Evolutionary conservation across 441 rosid genomes (phyloP), one percentile per base, ranked within the genome.

Genomic region (Metrosideros polymorpha): DNA sequence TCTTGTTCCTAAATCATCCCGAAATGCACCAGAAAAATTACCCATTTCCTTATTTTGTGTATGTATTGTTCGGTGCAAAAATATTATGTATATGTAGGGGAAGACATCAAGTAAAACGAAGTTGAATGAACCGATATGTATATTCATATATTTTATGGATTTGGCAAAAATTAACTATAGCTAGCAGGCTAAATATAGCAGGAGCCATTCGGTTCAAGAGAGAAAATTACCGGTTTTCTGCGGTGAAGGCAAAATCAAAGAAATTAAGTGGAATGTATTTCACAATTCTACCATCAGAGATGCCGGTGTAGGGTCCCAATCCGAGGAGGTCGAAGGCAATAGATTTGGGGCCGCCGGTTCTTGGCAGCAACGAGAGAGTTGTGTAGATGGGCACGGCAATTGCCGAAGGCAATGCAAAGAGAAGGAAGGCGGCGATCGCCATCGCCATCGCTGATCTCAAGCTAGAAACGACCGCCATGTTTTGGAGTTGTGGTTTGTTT

Each of bases 1-100:
- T 84, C 30, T 84, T 52, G 32, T 77, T 84, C 89, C 95, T 91
- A 52, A 45, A 42, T 9, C 39, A 30, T 43, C 9, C 22, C 27
- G 2, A 39, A 15, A 27, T 30, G 56, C 30, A 15, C 56, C 2
- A 24, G 42, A 53, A 82, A 17, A 79, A 24, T 9, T 25, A 54
- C 57, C 42, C 45, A 75, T 35, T 77, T 45, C 43, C 83, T 42
- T 77, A 24, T 4, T 77, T 25, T 29, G 51, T 13, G 82, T 12
- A 43, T 27, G 14, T 5, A 24, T 54, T n/a, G n/a, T n/a, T n/a
- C n/a, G n/a, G n/a, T n/a, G n/a, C n/a, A n/a, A n/a, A n/a, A n/a
- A n/a, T n/a, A n/a, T n/a, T 45, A 45, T 9, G 10, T 45, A 45
- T 45, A 3, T 50, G 14, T 14, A 14, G 45, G 3, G 18, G 82